These are phyloP conservation scores for Apophysomyces sp. DNA, from an alignment of 371 early-diverging fungal genomes.

Conservation along the genomic window DNA sequence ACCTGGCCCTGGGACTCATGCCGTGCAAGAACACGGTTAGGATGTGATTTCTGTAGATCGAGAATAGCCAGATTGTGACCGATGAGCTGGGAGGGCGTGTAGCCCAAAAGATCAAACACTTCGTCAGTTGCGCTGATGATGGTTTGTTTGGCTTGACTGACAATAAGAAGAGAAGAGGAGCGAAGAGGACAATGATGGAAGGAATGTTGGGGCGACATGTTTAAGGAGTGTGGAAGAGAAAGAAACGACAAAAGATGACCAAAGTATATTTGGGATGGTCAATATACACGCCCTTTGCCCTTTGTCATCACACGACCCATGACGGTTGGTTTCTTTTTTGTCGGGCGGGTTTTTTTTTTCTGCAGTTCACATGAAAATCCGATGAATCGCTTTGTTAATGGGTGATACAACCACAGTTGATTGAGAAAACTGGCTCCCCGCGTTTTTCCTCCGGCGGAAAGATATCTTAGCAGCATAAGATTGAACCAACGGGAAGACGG, in stretches of 20 bases:
- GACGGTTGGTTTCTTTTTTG: neutral
- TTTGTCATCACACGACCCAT: neutral
- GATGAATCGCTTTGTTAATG: neutral
- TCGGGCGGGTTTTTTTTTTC: neutral
- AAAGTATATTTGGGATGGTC: neutral
- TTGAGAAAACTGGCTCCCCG: neutral
- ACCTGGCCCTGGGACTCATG: conserved; percentile 18
- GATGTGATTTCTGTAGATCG: neutral
- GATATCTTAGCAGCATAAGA: neutral
- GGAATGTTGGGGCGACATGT: conserved; percentile 11
- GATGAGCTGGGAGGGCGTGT: conserved; percentile 21
- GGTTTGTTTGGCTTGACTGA: conserved; percentile 23
- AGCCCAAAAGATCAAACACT: conserved; percentile 31
- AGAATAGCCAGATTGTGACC: neutral
- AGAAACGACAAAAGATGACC: neutral
- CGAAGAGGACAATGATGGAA: conserved; percentile 27
- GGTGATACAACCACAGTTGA: neutral
- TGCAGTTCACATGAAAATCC: neutral
- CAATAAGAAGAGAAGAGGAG: conserved; percentile 28
- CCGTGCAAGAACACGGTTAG: neutral
- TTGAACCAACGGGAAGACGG: neutral
- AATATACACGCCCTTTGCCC: neutral
- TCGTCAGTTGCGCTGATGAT: conserved; percentile 44
- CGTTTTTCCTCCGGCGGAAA: neutral
- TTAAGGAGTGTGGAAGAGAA: neutral